Percentiles rank a stretch among this genome's conserved stretches.
Evolutionary conservation across 805 yeast genomes (phyloP).

Genomic region (Komagataella ulmi): DNA sequence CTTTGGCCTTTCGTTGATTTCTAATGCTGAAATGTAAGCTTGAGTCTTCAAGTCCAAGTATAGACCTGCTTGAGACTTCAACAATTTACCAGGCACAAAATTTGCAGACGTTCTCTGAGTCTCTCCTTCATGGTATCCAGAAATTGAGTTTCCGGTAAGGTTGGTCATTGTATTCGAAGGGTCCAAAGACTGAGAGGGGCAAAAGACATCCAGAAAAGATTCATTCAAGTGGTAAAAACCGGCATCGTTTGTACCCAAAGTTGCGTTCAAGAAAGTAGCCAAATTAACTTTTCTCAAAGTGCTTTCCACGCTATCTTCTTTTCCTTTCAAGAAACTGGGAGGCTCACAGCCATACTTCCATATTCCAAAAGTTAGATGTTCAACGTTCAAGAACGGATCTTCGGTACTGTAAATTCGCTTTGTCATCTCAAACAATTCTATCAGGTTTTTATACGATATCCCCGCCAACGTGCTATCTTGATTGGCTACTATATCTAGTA

Average conservation of each 20-base stretch:
- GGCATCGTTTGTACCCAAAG: slow-evolving; percentile 71
- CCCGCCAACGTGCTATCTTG: slow-evolving; percentile 54
- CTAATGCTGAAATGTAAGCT: slow-evolving; percentile 82
- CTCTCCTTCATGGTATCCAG: slow-evolving; percentile 3
- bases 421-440: slow-evolving; percentile 69
- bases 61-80: slow-evolving; percentile 71
- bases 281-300: slow-evolving; percentile 76
- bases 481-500: slow-evolving; percentile 54
- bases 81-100: slow-evolving; percentile 19
- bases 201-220: slow-evolving; percentile 74
- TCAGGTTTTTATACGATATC: slow-evolving; percentile 48
- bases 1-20: slow-evolving; percentile 44
- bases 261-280: slow-evolving; percentile 79
- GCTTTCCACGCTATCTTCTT: slow-evolving; percentile 47
- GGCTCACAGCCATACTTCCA: slow-evolving; percentile 53
- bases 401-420: slow-evolving; percentile 53
- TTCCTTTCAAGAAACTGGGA: slow-evolving; percentile 41
- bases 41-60: slow-evolving; percentile 88
- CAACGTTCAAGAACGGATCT: slow-evolving; percentile 60
- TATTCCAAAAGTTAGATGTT: slow-evolving; percentile 57
- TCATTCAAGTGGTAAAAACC: slow-evolving; percentile 83
- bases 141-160: slow-evolving; percentile 3
- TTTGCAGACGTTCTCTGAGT: slow-evolving; percentile 8
- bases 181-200: slow-evolving; percentile 54
- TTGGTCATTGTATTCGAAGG: slow-evolving; percentile 23